phyloP scores from a whole-genome alignment of 2,329 filamentous ascomycete species.

The Cladosporium sp. region DNA sequence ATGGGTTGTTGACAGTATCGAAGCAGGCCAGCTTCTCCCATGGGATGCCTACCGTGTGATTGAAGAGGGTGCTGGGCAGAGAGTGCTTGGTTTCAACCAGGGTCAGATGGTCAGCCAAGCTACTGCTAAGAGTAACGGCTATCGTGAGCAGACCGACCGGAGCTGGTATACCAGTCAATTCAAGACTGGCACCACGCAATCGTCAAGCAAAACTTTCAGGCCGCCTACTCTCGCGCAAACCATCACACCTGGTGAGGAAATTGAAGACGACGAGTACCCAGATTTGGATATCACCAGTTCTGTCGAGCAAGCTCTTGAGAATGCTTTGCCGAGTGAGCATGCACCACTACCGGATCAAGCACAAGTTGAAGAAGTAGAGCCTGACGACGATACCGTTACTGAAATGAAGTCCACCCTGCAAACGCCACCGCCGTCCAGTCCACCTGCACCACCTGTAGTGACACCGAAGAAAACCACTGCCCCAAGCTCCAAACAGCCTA shows the following conservation, averaged over 20 bases:
- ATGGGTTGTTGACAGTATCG: constrained; percentile 89
- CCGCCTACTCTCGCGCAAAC: constrained; percentile 28
- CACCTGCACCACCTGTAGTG: not conserved
- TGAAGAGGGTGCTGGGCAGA: constrained; percentile 81
- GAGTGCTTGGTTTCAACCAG: constrained; percentile 64
- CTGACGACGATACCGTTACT: constrained; percentile 13
- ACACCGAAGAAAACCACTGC: not conserved
- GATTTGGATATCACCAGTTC: constrained; percentile 38
- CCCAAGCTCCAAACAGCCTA: not conserved
- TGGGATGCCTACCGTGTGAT: constrained; percentile 85
- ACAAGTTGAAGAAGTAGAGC: constrained; percentile 16
- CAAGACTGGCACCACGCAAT: constrained; percentile 18
- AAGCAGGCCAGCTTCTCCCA: constrained; percentile 75
- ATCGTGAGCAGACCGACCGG: constrained; percentile 75
- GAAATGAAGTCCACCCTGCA: constrained; percentile 21
- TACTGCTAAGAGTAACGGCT: constrained; percentile 62
- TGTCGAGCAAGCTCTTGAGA: constrained; percentile 34
- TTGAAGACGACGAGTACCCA: constrained; percentile 35
- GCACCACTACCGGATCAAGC: not conserved
- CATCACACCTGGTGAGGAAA: constrained; percentile 34
- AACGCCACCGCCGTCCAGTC: constrained; percentile 28
- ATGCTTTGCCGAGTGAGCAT: constrained; percentile 15
- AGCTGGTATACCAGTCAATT: constrained; percentile 83
- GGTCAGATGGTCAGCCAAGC: constrained; percentile 67
- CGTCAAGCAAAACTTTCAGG: constrained; percentile 18